Evolutionary conservation across 23 red algal species (phyloP).

Genomic region (Gracilaria vermiculophylla): DNA sequence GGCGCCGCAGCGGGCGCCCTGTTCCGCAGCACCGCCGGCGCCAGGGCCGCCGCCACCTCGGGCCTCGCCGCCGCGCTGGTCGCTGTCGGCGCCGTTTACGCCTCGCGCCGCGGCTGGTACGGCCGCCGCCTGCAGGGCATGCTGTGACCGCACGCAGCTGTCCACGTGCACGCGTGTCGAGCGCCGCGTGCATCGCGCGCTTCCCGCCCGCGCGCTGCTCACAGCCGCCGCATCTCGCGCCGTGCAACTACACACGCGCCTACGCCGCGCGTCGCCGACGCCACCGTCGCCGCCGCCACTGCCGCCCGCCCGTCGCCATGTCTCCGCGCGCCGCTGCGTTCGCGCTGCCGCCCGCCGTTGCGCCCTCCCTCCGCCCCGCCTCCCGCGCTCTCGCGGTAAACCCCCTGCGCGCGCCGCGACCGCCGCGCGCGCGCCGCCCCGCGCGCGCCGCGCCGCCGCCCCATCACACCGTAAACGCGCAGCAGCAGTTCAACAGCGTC

Average conservation of each 20-base stretch:
- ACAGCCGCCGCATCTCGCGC: no score
- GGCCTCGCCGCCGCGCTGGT: slow-evolving; percentile 58
- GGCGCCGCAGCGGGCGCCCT: slow-evolving; percentile 78
- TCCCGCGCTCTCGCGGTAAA: background rate
- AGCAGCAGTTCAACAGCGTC: slow-evolving; percentile 11
- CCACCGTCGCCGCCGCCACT: no score
- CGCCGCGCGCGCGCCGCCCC: background rate
- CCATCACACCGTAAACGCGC: background rate
- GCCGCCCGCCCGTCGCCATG: background rate
- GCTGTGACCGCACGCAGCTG: no score
- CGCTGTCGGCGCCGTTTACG: slow-evolving; percentile 76
- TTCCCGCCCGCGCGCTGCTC: no score
- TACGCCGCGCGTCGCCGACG: no score
- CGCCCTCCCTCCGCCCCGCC: background rate
- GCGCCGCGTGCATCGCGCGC: no score
- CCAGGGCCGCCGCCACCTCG: slow-evolving; percentile 38
- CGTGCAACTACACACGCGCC: no score
- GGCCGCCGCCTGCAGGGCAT: slow-evolving; percentile 71
- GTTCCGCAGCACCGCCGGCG: slow-evolving; percentile 80
- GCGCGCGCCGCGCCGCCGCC: background rate
- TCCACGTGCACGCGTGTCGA: no score
- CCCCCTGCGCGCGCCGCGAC: background rate
- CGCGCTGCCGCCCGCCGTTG: background rate
- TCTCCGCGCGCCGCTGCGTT: background rate
- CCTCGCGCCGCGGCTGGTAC: slow-evolving; percentile 77